phyloP scores from a whole-genome alignment of 2,329 filamentous ascomycete genomes.

The Fusarium sp. region DNA sequence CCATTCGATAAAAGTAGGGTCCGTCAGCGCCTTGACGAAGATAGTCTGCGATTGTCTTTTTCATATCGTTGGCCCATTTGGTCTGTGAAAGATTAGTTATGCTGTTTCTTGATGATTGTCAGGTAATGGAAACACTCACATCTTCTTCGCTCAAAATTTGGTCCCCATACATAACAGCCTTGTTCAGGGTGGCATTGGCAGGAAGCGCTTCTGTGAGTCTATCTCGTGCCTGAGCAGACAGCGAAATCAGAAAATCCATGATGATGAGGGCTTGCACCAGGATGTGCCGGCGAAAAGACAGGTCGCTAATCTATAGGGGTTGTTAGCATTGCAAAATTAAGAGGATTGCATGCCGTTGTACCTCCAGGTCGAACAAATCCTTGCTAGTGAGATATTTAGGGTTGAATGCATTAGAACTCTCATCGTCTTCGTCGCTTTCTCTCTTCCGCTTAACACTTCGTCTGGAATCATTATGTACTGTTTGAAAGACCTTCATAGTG shows the following conservation, averaged over 20 bases:
- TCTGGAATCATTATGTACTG: conserved; percentile 69
- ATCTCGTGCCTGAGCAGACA: conserved; percentile 82
- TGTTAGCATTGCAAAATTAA: conserved; percentile 35
- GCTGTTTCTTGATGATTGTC: neutral
- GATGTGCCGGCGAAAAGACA: conserved; percentile 93
- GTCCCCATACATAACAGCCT: conserved; percentile 82
- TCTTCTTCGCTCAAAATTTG: conserved; percentile 82
- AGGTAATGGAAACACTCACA: conserved; percentile 59
- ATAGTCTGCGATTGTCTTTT: conserved; percentile 81
- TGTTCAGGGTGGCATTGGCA: conserved; percentile 74
- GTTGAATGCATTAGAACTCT: conserved; percentile 71
- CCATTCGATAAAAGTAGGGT: conserved; percentile 94
- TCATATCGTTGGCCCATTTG: conserved; percentile 85
- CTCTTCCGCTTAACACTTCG: conserved; percentile 77
- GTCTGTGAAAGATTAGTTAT: conserved; percentile 58
- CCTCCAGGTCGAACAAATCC: conserved; percentile 95
- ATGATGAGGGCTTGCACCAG: conserved; percentile 95
- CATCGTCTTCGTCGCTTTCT: conserved; percentile 62
- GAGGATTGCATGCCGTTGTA: conserved; percentile 48
- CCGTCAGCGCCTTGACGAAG: conserved; percentile 83
- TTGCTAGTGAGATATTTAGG: conserved; percentile 98
- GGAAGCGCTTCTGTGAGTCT: conserved; percentile 63
- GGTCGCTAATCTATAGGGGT: conserved; percentile 75
- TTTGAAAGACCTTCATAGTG: conserved; percentile 64
- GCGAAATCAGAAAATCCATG: conserved; percentile 92